phyloP scores from a whole-genome alignment of 176 grass and related monocot genomes.

The Raddia distichophylla region DNA sequence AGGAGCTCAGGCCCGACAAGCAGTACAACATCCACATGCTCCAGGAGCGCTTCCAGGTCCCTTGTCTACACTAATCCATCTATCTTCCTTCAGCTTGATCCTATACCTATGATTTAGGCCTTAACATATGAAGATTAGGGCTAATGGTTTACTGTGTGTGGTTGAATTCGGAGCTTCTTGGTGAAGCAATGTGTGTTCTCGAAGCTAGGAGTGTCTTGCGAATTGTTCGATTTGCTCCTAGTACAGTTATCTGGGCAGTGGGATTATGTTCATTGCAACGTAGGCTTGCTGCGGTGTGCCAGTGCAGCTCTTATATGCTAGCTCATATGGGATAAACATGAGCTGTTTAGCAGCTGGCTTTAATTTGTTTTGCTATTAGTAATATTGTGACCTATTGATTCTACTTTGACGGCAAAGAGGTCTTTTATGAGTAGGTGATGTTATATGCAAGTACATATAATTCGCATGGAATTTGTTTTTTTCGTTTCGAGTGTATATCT shows the following conservation, averaged over 20 bases:
- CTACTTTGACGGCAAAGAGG: not conserved
- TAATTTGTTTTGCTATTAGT: not conserved
- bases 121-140: not conserved
- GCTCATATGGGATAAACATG: not conserved
- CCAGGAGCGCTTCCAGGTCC: constrained; percentile 78
- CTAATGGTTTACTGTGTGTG: not conserved
- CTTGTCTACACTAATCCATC: not conserved
- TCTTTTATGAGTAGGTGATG: not conserved
- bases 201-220: not conserved
- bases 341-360: not conserved
- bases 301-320: not conserved
- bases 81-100: not conserved
- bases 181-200: not conserved
- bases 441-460: not conserved
- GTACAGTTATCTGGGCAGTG: not conserved
- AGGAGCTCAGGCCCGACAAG: constrained; percentile 80
- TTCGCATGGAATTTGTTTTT: not conserved
- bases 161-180: not conserved
- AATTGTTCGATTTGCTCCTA: not conserved
- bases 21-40: constrained; percentile 92
- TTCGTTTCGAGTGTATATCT: not conserved
- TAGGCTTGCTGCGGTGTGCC: not conserved
- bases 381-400: not conserved
- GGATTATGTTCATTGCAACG: not conserved
- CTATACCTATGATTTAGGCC: not conserved